phyloP scores from a whole-genome alignment of 2,329 filamentous ascomycete species.

The Delphinella strobiligena region DNA sequence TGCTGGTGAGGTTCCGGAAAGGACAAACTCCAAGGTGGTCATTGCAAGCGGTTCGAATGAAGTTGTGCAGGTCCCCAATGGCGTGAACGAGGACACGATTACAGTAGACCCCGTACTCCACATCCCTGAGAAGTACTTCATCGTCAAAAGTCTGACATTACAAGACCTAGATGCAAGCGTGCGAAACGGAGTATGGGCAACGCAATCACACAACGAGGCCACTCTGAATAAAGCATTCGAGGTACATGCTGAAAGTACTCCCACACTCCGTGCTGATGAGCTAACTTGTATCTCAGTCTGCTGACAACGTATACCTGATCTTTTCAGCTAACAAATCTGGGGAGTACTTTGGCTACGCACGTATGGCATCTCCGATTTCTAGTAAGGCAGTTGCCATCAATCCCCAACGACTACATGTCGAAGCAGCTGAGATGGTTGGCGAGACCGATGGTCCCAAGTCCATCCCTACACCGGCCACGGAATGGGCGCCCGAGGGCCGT shows the following conservation, averaged over 20 bases:
- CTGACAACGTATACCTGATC: conserved; percentile 77
- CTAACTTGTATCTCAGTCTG: conserved; percentile 39
- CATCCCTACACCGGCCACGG: conserved; percentile 66
- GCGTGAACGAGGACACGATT: neutral
- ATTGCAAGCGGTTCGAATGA: neutral
- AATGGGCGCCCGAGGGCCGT: conserved; percentile 64
- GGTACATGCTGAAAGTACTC: conserved; percentile 33
- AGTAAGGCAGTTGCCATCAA: conserved; percentile 55
- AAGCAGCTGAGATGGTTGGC: conserved; percentile 39
- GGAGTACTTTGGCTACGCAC: conserved; percentile 90
- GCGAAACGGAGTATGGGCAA: conserved; percentile 83
- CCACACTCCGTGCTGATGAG: neutral
- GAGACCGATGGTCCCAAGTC: conserved; percentile 62
- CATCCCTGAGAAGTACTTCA: conserved; percentile 70
- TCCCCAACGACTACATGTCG: neutral
- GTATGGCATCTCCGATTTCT: conserved; percentile 76
- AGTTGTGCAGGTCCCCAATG: neutral
- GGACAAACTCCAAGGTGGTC: neutral
- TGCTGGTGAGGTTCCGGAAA: neutral
- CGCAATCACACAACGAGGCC: conserved; percentile 87
- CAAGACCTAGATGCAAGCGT: conserved; percentile 85
- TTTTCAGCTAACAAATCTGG: conserved; percentile 97
- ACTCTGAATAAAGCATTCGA: conserved; percentile 69
- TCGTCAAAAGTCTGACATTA: conserved; percentile 83
- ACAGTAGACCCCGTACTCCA: neutral